phyloP scores from a whole-genome alignment of 192 early-diverging fungal genomes.

The Coemansia sp. region DNA sequence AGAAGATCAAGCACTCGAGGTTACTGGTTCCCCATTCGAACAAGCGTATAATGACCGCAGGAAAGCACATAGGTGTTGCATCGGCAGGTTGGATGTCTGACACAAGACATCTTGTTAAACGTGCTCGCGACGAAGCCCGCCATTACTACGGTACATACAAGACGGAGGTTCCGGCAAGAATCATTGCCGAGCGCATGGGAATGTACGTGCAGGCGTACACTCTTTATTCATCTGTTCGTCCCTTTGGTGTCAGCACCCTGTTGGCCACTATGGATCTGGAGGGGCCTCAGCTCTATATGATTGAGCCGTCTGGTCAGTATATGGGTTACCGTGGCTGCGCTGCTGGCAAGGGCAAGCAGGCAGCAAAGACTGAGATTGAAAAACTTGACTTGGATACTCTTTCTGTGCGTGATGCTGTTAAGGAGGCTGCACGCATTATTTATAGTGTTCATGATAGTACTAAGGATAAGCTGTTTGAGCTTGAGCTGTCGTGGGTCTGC shows the following conservation, averaged over 20 bases:
- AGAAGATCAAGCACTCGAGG: conserved; percentile 94
- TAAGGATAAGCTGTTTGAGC: conserved; percentile 99
- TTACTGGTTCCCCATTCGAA: conserved; percentile 92
- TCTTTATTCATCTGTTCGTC: conserved; percentile 91
- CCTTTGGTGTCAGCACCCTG: conserved; percentile 87
- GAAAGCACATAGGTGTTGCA: conserved; percentile 91
- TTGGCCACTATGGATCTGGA: conserved; percentile 76
- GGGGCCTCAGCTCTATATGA: conserved; percentile 87
- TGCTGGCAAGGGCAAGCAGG: conserved; percentile 93
- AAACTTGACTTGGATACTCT: conserved; percentile 87
- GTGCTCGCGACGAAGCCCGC: conserved; percentile 89
- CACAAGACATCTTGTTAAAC: conserved; percentile 82
- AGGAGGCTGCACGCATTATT: conserved; percentile 93
- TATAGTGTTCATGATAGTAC: conserved; percentile 93
- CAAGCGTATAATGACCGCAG: conserved; percentile 87
- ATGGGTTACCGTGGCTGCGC: conserved; percentile 97
- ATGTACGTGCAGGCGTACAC: conserved; percentile 97
- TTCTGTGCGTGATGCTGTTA: conserved; percentile 77
- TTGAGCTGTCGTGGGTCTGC: conserved; percentile 96
- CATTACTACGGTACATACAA: conserved; percentile 85
- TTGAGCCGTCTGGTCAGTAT: conserved; percentile 96
- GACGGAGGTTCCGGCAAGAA: conserved; percentile 79
- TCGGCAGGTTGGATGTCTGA: conserved; percentile 93
- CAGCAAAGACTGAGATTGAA: conserved; percentile 98
- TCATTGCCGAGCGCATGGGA: conserved; percentile 90